Evolutionary conservation across 805 yeast species (phyloP).

Genomic region (Lachancea thermotolerans): DNA sequence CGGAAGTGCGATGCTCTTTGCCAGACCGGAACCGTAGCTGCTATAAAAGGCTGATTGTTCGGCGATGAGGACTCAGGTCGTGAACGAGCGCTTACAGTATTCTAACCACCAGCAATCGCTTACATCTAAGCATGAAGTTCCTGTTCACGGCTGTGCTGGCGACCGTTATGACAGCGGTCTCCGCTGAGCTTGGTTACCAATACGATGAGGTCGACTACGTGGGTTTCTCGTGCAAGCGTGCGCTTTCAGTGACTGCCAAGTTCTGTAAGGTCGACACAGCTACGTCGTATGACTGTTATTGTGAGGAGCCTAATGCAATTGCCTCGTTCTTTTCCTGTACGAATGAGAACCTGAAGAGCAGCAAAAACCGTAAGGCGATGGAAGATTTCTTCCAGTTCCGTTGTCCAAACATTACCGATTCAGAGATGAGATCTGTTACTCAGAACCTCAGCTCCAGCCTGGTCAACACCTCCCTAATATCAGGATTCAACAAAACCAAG

Average conservation of each 20-base stretch:
- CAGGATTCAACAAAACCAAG: constrained; percentile 33
- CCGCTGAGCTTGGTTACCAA: constrained; percentile 7
- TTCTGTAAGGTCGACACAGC: constrained; percentile 22
- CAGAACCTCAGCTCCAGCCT: constrained; percentile 41
- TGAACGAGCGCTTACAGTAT: too few species aligned
- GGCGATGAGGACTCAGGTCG: too few species aligned
- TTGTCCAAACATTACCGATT: constrained; percentile 33
- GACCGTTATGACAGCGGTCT: background rate
- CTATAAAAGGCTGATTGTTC: too few species aligned
- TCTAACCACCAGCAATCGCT: too few species aligned
- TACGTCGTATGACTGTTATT: constrained; percentile 20
- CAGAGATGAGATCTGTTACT: constrained; percentile 33
- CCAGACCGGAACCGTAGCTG: too few species aligned
- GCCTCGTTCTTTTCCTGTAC: constrained; percentile 30
- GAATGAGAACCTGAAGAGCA: constrained; percentile 11
- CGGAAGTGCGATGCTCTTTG: too few species aligned
- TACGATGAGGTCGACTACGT: constrained; percentile 16
- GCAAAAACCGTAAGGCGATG: constrained; percentile 9
- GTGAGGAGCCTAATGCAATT: constrained; percentile 25
- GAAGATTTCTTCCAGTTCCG: constrained; percentile 22
- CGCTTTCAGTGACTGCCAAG: constrained; percentile 16
- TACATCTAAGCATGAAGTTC: background rate
- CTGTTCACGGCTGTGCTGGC: background rate
- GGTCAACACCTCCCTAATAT: constrained; percentile 27
- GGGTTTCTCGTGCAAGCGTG: constrained; percentile 23